Evolutionary conservation across 2,329 filamentous ascomycete species (phyloP), one percentile per base, ranked within the genome.

Genomic region (Diaporthe sp.): DNA sequence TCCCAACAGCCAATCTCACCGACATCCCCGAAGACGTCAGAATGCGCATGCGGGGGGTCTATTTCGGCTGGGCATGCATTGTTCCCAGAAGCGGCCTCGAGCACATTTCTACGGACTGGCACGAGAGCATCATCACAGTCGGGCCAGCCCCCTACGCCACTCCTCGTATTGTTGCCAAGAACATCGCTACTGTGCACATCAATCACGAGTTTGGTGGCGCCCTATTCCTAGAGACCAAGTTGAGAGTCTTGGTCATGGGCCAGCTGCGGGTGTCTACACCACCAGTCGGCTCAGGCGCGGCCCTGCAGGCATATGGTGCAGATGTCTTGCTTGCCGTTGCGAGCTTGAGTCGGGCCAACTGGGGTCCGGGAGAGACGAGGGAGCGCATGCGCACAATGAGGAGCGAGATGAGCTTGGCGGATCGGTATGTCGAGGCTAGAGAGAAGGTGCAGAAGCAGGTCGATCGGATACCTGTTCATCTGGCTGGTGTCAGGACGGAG

Each of bases 1-100:
- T 88, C 2, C 89, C 90, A 0, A 91, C 89, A 0, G 88, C 91
- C 0, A 91, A 89, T 75, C 81, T 94, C 2, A 79, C 79, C 0
- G 87, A 85, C 13, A 84, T 93, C 0, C 85, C 90, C 0, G 88
- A 89, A 37, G 86, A 89, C 46, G 81, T 93, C 55, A 84, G 86
- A 31, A 83, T 89, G 77, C 87, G 89, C 4, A 85, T 94, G 68
- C 83, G 85, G 17, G 93, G 92, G 0, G 87, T 92, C 9, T 94
- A 92, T 79, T 91, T 92, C 53, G 92, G 91, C 4, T 94, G 92
- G 92, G 89, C 88, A 0, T 83, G 87, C 0, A 79, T 91, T 2
- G 77, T 86, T 1, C 83, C 84, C 0, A 80, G 81, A 0, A 81
- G 83, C 31, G 80, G 79, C 0, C 77, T 80, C 3, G 83, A 85